Base-by-base conservation (phyloP, 768 basidiomycete genomes). In the Leucosporidium scottii region DNA sequence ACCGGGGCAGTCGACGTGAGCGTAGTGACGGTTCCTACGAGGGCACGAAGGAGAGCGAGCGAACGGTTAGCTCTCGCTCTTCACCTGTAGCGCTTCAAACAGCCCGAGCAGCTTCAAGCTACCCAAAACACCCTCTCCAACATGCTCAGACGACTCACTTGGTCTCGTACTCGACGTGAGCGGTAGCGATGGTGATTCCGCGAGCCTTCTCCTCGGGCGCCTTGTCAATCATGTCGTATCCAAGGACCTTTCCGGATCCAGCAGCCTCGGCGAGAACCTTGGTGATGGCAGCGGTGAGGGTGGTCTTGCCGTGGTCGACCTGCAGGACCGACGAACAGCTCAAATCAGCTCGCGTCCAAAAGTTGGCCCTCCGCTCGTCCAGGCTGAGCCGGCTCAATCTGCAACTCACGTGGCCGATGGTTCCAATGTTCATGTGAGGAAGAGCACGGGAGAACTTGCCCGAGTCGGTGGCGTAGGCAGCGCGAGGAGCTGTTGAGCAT, bases 191-290 rank as follows among this genome's bases (percentile, higher is more conserved):
- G 69, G 96, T 99, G 80, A 99, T 99, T 80, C 96, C 96, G 78
- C 96, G 91, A 69, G 94, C 94, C 81, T 92, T 94, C 82, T 99
- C 96, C 80, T 99, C 96, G 4, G 96, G 96, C 13, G 96, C 96
- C 83, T 90, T 97, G 88, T 99, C 96, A 75, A 99, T 99, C 80
- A 92, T 86, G 59, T 83, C 85, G 82, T 99, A 99, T 83, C 93
- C 93, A 70, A 93, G 90, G 81, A 99, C 98, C 78, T 82, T 81
- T 64, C 79, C 79, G 59, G 80, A 74, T 82, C 87, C 65, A 86
- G 86, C 62, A 55, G 81, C 79, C 72, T 85, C 82, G 31, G 96
- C 82, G 64, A 98, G 84, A 64, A 93, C 89, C 78, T 90, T 98
- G 75, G 96, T 99, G 76, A 94, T 93, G 66, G 92, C 90, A 51